phyloP scores from a whole-genome alignment of 2,329 filamentous ascomycete genomes.

The Xenoacremonium recifei region DNA sequence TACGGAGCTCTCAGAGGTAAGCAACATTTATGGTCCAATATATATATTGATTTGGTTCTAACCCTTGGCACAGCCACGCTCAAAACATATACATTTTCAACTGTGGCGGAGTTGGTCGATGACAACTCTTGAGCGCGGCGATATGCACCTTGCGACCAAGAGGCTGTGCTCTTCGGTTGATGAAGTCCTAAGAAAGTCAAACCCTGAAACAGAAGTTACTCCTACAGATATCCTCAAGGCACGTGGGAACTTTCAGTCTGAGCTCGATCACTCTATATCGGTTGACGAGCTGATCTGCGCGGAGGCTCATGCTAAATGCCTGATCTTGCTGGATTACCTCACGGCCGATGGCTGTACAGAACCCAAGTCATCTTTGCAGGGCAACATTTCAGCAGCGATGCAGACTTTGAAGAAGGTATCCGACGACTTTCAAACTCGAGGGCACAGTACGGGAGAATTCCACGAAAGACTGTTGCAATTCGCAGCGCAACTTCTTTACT shows the following conservation, averaged over 20 bases:
- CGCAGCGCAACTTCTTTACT: slow-evolving; percentile 62
- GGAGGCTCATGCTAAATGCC: slow-evolving; percentile 56
- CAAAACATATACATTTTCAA: too few species aligned
- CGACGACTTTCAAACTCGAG: slow-evolving; percentile 39
- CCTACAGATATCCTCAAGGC: slow-evolving; percentile 50
- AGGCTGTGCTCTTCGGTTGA: slow-evolving; percentile 42
- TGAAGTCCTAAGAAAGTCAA: slow-evolving; percentile 16
- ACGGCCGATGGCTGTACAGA: slow-evolving; percentile 41
- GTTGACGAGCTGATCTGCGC: slow-evolving; percentile 48
- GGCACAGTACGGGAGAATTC: slow-evolving; percentile 29
- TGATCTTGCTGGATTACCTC: slow-evolving; percentile 68
- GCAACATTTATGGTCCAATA: too few species aligned
- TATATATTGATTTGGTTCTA: too few species aligned
- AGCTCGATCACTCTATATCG: slow-evolving; percentile 56
- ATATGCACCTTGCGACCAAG: slow-evolving; percentile 32
- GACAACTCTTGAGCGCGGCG: slow-evolving; percentile 53
- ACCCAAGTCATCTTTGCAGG: slow-evolving; percentile 46
- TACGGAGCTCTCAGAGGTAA: slow-evolving; percentile 39
- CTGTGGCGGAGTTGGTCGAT: slow-evolving; percentile 66
- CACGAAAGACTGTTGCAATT: slow-evolving; percentile 70
- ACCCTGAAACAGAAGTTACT: slow-evolving; percentile 18
- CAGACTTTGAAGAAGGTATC: slow-evolving; percentile 40
- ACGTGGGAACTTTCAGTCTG: slow-evolving; percentile 50
- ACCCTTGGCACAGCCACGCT: too few species aligned
- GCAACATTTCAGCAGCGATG: slow-evolving; percentile 54